Percentiles rank a stretch among this genome's conserved stretches.
These are phyloP conservation scores for Aspergillus hortae DNA, from an alignment of 2,329 filamentous ascomycete genomes.

Conservation along the genomic window DNA sequence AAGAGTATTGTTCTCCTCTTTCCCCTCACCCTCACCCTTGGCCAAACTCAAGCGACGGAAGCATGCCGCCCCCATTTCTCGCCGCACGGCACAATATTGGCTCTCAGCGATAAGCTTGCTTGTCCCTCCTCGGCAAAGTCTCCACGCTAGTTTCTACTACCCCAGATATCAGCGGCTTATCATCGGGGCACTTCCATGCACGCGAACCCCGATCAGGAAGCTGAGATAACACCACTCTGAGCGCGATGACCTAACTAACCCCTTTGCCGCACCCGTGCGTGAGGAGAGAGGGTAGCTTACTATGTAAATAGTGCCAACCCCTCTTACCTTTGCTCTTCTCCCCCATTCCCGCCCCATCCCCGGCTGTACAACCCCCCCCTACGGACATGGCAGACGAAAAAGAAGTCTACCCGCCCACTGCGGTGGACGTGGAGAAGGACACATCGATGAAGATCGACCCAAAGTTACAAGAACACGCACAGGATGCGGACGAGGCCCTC, in stretches of 20 bases:
- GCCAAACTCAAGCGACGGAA: background rate
- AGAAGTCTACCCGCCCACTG: slow-evolving; percentile 20
- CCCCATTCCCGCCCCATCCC: background rate
- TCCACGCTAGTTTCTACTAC: slow-evolving; percentile 3
- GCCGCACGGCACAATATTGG: background rate
- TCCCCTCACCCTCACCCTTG: slow-evolving; percentile 7
- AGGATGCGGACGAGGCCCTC: slow-evolving; percentile 60
- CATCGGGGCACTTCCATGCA: slow-evolving; percentile 4
- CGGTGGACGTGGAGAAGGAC: slow-evolving; percentile 19
- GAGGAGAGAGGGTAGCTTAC: background rate
- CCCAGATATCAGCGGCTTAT: slow-evolving; percentile 21
- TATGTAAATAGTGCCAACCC: background rate
- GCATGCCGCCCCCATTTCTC: background rate
- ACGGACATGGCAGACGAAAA: slow-evolving; percentile 34
- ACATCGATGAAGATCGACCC: slow-evolving; percentile 19
- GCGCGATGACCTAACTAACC: no score
- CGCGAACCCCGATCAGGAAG: background rate
- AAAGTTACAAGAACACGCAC: slow-evolving; percentile 49
- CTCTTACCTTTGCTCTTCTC: background rate
- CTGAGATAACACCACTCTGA: background rate
- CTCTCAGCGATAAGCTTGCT: slow-evolving; percentile 2
- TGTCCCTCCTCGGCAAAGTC: background rate
- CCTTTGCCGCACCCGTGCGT: background rate
- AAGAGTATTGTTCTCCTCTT: slow-evolving; percentile 1
- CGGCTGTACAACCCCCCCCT: background rate